Percentiles rank a stretch among this genome's conserved stretches.
These are phyloP conservation scores for Cladosporium austrohemisphaericum DNA, from an alignment of 2,329 filamentous ascomycete genomes.

Conservation along the genomic window DNA sequence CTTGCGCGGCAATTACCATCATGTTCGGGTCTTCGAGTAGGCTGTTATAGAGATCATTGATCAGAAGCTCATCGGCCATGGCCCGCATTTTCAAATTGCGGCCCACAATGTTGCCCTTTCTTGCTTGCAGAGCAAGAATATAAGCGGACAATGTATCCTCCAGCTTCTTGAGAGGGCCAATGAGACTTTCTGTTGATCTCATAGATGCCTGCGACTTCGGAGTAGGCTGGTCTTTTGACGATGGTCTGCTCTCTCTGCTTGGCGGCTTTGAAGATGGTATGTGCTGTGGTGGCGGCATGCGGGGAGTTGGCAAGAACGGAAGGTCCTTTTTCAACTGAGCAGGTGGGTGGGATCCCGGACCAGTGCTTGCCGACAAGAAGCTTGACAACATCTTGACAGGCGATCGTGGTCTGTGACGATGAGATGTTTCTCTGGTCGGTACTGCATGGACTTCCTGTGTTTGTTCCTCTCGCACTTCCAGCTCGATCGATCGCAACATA, in stretches of 20 bases:
- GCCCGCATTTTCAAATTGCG: constrained; percentile 68
- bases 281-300: constrained; percentile 24
- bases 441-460: constrained; percentile 25
- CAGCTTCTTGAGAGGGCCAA: constrained; percentile 65
- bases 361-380: constrained; percentile 60
- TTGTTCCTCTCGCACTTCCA: constrained; percentile 43
- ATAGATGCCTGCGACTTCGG: constrained; percentile 49
- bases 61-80: constrained; percentile 68
- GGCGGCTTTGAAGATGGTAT: constrained; percentile 34
- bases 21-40: constrained; percentile 80
- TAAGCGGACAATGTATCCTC: constrained; percentile 86
- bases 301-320: constrained; percentile 26
- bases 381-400: constrained; percentile 87
- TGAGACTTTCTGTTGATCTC: constrained; percentile 39
- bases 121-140: constrained; percentile 73
- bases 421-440: constrained; percentile 5
- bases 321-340: constrained; percentile 27
- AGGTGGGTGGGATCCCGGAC: constrained; percentile 37
- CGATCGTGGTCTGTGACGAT: constrained; percentile 60
- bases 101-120: constrained; percentile 83
- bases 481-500: constrained; percentile 62
- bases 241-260: constrained; percentile 34
- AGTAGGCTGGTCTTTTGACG: constrained; percentile 30
- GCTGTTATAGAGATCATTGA: constrained; percentile 88
- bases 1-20: constrained; percentile 69